Conservation (phyloP, 192 early-diverging fungal genomes). For the Funneliformis geosporum region DNA sequence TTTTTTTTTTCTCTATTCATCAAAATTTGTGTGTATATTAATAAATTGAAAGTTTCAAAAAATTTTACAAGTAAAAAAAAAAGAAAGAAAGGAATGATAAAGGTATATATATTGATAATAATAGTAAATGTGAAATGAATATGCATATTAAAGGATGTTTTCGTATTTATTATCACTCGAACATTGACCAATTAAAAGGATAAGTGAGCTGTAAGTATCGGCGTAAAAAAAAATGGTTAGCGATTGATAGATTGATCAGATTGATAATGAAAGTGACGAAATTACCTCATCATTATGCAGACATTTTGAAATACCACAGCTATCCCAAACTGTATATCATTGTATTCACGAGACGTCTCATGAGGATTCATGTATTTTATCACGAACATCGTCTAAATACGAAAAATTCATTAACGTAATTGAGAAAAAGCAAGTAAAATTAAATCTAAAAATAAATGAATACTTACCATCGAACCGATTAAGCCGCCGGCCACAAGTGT, state of each 20-base stretch:
- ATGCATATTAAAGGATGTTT: not conserved
- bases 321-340: not conserved
- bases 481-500: not conserved
- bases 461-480: conserved; percentile 20
- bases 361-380: not conserved
- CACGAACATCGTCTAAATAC: not conserved
- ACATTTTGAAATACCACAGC: not conserved
- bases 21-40: too few species aligned
- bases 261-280: not conserved
- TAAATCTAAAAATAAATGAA: not conserved
- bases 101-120: too few species aligned
- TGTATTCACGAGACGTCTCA: not conserved
- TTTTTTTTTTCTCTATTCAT: too few species aligned
- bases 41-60: too few species aligned
- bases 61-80: too few species aligned
- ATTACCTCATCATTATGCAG: not conserved
- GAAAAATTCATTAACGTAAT: not conserved
- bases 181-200: not conserved
- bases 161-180: not conserved
- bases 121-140: not conserved
- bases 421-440: not conserved
- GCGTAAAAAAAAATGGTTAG: not conserved
- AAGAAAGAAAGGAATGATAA: too few species aligned
- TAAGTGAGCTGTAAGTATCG: not conserved
- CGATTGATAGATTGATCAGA: too few species aligned